Evolutionary conservation across 495 filamentous ascomycete genomes (phyloP).

Genomic region (Podospora sp.): DNA sequence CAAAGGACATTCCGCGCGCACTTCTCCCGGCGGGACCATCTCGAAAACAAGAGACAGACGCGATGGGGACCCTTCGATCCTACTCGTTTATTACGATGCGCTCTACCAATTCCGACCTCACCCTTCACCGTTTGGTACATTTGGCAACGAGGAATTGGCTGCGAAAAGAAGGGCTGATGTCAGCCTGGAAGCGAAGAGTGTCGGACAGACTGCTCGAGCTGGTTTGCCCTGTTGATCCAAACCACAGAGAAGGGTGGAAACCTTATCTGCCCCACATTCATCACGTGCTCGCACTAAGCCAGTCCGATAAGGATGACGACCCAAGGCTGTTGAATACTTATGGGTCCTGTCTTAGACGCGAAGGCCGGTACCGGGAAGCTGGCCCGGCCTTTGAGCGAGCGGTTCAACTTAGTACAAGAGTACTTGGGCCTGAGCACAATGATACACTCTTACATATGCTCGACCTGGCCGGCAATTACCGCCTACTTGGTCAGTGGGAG

Average conservation of each 20-base stretch:
- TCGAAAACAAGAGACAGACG: background rate
- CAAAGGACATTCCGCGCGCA: conserved; percentile 44
- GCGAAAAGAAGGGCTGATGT: conserved; percentile 1
- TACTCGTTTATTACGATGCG: background rate
- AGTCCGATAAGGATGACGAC: background rate
- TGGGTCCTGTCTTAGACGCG: background rate
- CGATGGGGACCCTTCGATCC: background rate
- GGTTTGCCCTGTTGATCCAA: background rate
- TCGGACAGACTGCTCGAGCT: background rate
- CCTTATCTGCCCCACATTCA: background rate
- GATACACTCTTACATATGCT: conserved; percentile 4
- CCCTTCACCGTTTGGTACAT: conserved; percentile 3
- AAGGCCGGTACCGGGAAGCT: background rate
- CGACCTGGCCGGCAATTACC: conserved; percentile 6
- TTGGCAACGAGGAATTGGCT: conserved; percentile 5
- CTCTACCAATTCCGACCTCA: background rate
- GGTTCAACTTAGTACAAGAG: background rate
- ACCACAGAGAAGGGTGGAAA: background rate
- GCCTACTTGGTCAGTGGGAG: conserved; percentile 13
- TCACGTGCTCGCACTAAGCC: background rate
- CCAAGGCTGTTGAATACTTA: background rate
- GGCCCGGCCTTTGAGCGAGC: background rate
- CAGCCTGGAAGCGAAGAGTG: background rate
- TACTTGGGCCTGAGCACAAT: background rate
- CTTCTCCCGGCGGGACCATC: conserved; percentile 9